Base-by-base conservation (phyloP, 2,329 filamentous ascomycete genomes). In the Aureobasidium pullulans region DNA sequence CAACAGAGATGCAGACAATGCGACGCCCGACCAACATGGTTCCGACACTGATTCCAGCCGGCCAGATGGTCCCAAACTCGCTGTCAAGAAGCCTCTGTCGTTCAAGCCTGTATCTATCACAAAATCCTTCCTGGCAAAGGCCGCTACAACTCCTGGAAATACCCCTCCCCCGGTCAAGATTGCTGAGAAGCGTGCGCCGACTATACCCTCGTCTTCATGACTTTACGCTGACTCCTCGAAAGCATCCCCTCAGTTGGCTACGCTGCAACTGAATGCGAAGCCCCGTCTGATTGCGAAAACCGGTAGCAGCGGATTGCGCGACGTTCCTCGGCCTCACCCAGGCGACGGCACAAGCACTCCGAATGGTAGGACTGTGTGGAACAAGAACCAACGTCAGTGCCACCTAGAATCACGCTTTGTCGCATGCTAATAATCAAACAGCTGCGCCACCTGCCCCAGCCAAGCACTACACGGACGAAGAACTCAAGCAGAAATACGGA, bases 101-200 rank as follows among this genome's bases (percentile, higher is more conserved):
- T 94, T 95, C 79, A 95, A 94, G 73, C 84, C 89, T 16, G 87
- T 94, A 49, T 92, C 88, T 5, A 88, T 93, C 65, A 93, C 92
- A 65, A 91, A 89, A 73, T 90, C 84, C 44, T 95, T 93, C 69
- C 79, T 94, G n/a, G 83, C 88, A 62, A 93, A 93, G 72, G 80
- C 83, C 28, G 78, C 76, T 19, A 71, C 81, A n/a, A 73, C 80
- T n/a, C 42, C 54, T 15, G 54, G 54, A 16, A 73, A 76, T 36
- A 75, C 81, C 9, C 66, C 74, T 37, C 70, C 77, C 36, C 53
- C 65, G 4, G 59, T 61, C 40, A 83, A 83, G 68, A 65, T 72
- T 36, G 76, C 79, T 42, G 82, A 85, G 47, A 85, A 84, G 76
- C 72, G 80, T 78, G 43, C 54, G 42, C 54, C 43, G 3, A 39